Evolutionary conservation across 345 rosid species (phyloP).

Genomic region (Balakata baccata): DNA sequence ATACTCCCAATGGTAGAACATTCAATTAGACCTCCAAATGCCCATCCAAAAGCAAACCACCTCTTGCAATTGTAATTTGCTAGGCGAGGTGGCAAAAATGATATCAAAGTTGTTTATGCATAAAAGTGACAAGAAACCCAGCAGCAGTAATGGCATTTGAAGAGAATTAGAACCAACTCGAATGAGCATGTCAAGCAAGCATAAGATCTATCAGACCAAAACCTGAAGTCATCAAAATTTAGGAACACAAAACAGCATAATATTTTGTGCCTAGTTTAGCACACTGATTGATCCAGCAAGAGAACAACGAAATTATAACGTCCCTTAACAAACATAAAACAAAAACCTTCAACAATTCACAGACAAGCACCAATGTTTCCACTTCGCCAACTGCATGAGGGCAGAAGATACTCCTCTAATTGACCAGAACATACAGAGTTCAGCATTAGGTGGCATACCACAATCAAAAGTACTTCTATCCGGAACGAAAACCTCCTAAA

Average conservation of each 20-base stretch:
- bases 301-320: conserved; percentile 28
- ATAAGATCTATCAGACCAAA: conserved; percentile 41
- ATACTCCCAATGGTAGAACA: conserved; percentile 23
- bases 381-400: conserved; percentile 28
- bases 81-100: conserved; percentile 19
- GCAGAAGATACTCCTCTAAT: conserved; percentile 3
- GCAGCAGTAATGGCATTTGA: conserved; percentile 36
- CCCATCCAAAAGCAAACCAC: conserved; percentile 23
- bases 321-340: conserved; percentile 7
- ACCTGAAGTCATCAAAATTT: conserved; percentile 40
- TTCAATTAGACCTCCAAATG: conserved; percentile 36
- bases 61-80: conserved; percentile 22
- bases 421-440: conserved; percentile 1
- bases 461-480: conserved; percentile 25
- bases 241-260: conserved; percentile 39
- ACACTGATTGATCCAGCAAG: conserved; percentile 44
- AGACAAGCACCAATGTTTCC: conserved; percentile 27
- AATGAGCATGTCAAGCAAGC: conserved; percentile 46
- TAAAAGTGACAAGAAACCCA: conserved; percentile 29
- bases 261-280: conserved; percentile 38
- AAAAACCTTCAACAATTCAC: conserved; percentile 27
- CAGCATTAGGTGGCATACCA: conserved; percentile 27
- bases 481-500: conserved; percentile 51
- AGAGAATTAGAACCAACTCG: conserved; percentile 40
- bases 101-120: conserved; percentile 28